A percentile compares a stretch with the other conserved stretches of the same genome.
phyloP scores from a whole-genome alignment of 73 alveolate species.

The Symbiodinium pilosum region DNA sequence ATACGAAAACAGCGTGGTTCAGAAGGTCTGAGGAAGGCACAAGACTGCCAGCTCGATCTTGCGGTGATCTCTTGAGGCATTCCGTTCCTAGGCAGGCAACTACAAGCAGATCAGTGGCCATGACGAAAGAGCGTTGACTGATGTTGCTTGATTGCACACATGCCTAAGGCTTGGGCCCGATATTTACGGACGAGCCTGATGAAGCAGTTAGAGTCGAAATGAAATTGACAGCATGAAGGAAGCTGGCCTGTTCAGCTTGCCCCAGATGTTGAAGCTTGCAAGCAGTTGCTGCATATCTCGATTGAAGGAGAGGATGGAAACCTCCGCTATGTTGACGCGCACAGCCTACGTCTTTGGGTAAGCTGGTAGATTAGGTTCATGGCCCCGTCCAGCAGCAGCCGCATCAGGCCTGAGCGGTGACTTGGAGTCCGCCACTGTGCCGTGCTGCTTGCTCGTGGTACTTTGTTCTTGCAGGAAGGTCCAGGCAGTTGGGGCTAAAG shows the following conservation, averaged over 20 bases:
- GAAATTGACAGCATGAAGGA: neutral
- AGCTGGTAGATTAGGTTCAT: neutral
- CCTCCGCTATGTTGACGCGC: neutral
- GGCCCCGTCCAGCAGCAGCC: constrained; percentile 61
- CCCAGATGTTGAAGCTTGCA: constrained; percentile 72
- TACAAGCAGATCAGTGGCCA: neutral
- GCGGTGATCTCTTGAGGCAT: constrained; percentile 31
- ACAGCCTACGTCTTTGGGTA: neutral
- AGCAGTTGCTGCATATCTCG: constrained; percentile 82
- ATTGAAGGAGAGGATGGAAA: constrained; percentile 62
- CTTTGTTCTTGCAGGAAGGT: too few relatives aligned
- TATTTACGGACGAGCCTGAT: constrained; percentile 71
- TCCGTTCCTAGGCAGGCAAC: constrained; percentile 29
- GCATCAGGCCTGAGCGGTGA: constrained; percentile 45
- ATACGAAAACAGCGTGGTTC: too few relatives aligned
- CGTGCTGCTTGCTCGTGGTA: too few relatives aligned
- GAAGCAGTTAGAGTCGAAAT: neutral
- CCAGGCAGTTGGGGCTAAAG: too few relatives aligned
- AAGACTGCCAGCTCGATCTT: constrained; percentile 83
- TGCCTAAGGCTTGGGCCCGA: neutral
- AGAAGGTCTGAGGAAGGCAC: neutral
- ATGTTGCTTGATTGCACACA: neutral
- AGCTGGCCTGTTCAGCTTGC: constrained; percentile 85
- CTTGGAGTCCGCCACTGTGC: too few relatives aligned
- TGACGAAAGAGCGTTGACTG: too few relatives aligned